Percentiles rank a stretch among this genome's conserved stretches.
Evolutionary conservation across 306 rosid genomes (phyloP).

Genomic region (Aeschynomene evenia): DNA sequence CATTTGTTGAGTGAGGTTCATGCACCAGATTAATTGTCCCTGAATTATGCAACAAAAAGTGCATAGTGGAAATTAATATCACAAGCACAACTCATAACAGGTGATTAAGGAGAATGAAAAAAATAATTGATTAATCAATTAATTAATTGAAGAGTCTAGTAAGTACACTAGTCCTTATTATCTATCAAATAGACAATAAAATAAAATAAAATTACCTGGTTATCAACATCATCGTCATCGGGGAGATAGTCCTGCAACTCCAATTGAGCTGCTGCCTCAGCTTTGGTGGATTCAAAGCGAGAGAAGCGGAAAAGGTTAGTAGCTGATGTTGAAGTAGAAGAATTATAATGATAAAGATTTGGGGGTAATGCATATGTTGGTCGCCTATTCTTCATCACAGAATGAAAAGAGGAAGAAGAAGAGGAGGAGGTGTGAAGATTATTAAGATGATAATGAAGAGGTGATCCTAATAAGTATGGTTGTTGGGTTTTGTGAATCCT

Average conservation of each 20-base stretch:
- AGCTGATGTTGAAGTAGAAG: neutral
- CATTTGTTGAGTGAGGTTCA: too few species aligned
- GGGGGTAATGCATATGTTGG: neutral
- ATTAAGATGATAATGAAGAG: neutral
- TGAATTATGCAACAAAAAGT: too few species aligned
- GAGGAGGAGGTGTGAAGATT: neutral
- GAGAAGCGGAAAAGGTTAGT: neutral
- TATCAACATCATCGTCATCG: constrained; percentile 3
- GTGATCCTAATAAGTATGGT: neutral
- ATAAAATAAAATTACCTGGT: constrained; percentile 46
- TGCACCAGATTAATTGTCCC: too few species aligned
- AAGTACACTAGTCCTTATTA: too few species aligned
- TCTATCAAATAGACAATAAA: too few species aligned
- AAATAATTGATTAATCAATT: too few species aligned
- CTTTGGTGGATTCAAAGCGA: constrained; percentile 44
- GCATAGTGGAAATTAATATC: too few species aligned
- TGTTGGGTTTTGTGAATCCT: neutral
- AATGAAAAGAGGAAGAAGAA: neutral
- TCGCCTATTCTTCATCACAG: neutral
- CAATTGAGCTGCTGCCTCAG: constrained; percentile 35
- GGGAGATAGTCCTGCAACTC: constrained; percentile 13
- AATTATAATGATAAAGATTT: too few species aligned
- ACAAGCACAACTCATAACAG: too few species aligned
- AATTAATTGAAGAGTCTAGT: too few species aligned
- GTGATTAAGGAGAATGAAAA: too few species aligned